Base-by-base conservation (phyloP, 2,329 filamentous ascomycete species). In the Fusarium scirpi region DNA sequence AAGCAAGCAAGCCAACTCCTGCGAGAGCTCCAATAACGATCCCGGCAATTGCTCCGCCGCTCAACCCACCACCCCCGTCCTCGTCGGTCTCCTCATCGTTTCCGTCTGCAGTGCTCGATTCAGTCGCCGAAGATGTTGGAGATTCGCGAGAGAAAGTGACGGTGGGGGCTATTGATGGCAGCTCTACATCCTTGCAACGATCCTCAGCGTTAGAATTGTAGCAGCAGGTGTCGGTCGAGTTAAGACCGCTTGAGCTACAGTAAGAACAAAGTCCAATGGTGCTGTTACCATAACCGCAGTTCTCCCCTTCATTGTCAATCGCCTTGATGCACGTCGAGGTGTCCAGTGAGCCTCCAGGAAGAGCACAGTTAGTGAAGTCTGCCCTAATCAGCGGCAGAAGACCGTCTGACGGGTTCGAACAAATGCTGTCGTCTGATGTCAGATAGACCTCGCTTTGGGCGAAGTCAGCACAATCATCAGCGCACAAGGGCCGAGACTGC, bases 161-260 rank as follows among this genome's bases (percentile, higher is more conserved):
- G 12, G 90, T 90, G 13, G 91, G 87, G 16, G 90, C 89, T 49
- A 94, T 91, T 2, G 89, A 89, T 1, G 96, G 96, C 9, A 99
- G 84, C 27, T 87, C 84, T n/a, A 99, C 92, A 53, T 88, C 88
- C 52, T 87, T 82, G 79, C 96, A 99, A 69, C 90, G 88, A 27
- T 83, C 82, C 62, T 93, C 87, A n/a, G 91, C 90, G 67, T 94
- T 86, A 8, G 94, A 90, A 74, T 90, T 94, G 76, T 94, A 91
- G 80, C 96, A 99, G 84, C 96, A 99, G 6, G 94, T 97, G 79
- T 98, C 95, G 53, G 95, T 98, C 12, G 94, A 92, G 80, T 98
- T 98, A 68, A 91, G 89, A 29, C 94, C 94, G 74, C 92, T 95
- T 9, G 90, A 85, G 44, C 88, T 87, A 80, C 96, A 99, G 80